Evolutionary conservation across 1,284 basidiomycete genomes (phyloP).

Genomic region (Leccinum proximum): DNA sequence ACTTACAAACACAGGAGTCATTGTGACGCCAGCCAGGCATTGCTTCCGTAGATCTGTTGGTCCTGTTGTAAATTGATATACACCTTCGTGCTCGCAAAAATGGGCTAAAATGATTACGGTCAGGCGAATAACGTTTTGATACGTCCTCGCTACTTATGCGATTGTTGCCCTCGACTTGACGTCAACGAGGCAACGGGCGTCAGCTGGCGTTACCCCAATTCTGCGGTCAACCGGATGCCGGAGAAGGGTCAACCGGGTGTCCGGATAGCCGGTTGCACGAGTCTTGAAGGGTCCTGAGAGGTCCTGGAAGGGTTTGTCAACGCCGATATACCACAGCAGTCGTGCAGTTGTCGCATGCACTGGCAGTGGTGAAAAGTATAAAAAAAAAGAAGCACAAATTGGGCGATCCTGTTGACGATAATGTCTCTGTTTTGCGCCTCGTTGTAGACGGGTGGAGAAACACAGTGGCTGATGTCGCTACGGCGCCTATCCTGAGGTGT

Average conservation of each 20-base stretch:
- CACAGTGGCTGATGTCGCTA: not conserved
- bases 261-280: not conserved
- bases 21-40: not conserved
- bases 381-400: not conserved
- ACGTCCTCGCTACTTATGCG: not conserved
- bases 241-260: not conserved
- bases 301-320: not conserved
- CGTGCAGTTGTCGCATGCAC: constrained; percentile 1
- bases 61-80: not conserved
- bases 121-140: not conserved
- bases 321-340: not conserved
- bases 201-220: not conserved
- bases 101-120: not conserved
- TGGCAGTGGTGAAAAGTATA: not conserved
- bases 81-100: not conserved
- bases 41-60: not conserved
- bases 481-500: no score
- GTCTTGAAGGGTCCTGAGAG: not conserved
- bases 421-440: not conserved
- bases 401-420: not conserved
- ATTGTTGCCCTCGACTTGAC: not conserved
- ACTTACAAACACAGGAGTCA: not conserved
- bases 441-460: not conserved
- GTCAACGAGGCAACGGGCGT: constrained; percentile 3
- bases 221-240: not conserved